phyloP scores from a whole-genome alignment of 495 filamentous ascomycete genomes.

The Penicillium herquei region DNA sequence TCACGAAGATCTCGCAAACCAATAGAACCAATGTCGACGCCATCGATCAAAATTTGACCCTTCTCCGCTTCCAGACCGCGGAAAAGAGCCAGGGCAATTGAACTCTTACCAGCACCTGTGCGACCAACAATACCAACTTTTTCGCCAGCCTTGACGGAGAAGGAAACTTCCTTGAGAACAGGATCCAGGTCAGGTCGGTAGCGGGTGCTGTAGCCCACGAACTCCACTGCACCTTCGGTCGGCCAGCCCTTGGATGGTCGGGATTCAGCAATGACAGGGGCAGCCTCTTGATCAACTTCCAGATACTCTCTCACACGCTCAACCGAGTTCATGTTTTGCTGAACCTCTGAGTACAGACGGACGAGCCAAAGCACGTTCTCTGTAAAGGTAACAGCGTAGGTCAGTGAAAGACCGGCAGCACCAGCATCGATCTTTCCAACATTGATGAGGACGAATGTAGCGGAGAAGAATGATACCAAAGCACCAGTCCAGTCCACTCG shows the following conservation, averaged over 20 bases:
- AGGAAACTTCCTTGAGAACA: slow-evolving; percentile 78
- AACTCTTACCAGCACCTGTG: slow-evolving; percentile 97
- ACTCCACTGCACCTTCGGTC: slow-evolving; percentile 78
- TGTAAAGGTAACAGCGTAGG: slow-evolving; percentile 97
- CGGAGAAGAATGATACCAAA: slow-evolving; percentile 90
- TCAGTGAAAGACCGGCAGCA: slow-evolving; percentile 90
- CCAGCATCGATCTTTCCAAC: slow-evolving; percentile 88
- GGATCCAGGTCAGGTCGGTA: slow-evolving; percentile 86
- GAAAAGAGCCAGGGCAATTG: slow-evolving; percentile 93
- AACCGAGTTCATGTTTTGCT: slow-evolving; percentile 99
- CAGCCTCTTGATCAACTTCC: slow-evolving; percentile 92
- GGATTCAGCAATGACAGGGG: slow-evolving; percentile 71
- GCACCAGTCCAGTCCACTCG: slow-evolving; percentile 90
- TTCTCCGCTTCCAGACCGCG: slow-evolving; percentile 90
- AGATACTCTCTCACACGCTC: slow-evolving; percentile 97
- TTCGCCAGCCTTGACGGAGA: slow-evolving; percentile 82
- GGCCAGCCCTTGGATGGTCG: slow-evolving; percentile 82
- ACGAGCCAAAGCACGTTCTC: slow-evolving; percentile 98
- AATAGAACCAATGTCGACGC: slow-evolving; percentile 81
- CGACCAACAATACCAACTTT: slow-evolving; percentile 97
- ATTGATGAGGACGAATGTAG: slow-evolving; percentile 82
- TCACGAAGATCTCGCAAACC: slow-evolving; percentile 90
- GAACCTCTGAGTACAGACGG: slow-evolving; percentile 89
- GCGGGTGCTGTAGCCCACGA: slow-evolving; percentile 81
- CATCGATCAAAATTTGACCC: slow-evolving; percentile 88